These are phyloP conservation scores for Lentinula sp. DNA, from an alignment of 768 basidiomycete species.

Conservation along the genomic window DNA sequence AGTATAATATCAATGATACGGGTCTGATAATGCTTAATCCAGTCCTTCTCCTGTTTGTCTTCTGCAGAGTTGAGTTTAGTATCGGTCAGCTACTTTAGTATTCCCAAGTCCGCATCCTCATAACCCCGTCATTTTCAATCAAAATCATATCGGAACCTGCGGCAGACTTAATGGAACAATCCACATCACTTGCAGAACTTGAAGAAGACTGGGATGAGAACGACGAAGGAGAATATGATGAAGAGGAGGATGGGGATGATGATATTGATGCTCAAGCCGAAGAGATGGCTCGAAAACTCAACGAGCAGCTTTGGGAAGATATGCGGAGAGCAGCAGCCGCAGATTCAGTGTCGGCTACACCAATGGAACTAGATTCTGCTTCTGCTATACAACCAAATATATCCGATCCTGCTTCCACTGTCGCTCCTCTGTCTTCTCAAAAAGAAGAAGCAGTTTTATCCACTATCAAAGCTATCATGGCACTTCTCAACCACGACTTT, in stretches of 20 bases:
- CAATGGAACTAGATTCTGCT: not conserved
- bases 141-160: not conserved
- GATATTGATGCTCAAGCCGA: slow-evolving; percentile 66
- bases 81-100: too few species aligned
- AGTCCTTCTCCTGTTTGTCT: not conserved
- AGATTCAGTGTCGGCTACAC: not conserved
- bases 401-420: slow-evolving; percentile 10
- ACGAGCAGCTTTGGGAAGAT: slow-evolving; percentile 76
- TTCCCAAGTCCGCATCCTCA: not conserved
- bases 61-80: not conserved
- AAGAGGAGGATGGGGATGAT: slow-evolving; percentile 10
- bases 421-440: slow-evolving; percentile 17
- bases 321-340: slow-evolving; percentile 58
- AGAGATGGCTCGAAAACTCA: slow-evolving; percentile 66
- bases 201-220: slow-evolving; percentile 34
- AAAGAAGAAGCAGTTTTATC: slow-evolving; percentile 55
- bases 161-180: not conserved
- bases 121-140: not conserved
- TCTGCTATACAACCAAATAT: slow-evolving; percentile 13
- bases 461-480: slow-evolving; percentile 61
- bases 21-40: too few species aligned
- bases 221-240: slow-evolving; percentile 38
- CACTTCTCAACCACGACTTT: slow-evolving; percentile 49
- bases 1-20: too few species aligned
- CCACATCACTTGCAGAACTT: not conserved